Base-by-base conservation (phyloP, 176 grass and related monocot species). In the Juncus effusus region DNA sequence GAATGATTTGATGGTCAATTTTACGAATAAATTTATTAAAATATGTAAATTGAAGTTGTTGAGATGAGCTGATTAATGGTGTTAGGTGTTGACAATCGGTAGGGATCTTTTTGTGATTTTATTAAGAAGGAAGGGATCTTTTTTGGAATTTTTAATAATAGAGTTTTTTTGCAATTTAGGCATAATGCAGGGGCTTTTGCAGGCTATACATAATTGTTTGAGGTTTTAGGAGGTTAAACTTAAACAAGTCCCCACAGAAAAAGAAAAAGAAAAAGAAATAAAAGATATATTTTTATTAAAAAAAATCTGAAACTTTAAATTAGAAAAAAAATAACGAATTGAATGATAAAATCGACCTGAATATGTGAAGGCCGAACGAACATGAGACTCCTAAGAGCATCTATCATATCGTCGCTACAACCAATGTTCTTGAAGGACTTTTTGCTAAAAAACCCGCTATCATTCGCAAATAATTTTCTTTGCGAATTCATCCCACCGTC, bases 351-450 rank as follows among this genome's bases (percentile, higher is more conserved):
- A 62, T 5, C 19, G 59, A 97, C 93, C 88, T 97, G 93, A 65
- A 97, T 86, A 84, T 97, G 88, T 13, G 93, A 89, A 40, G 93
- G 88, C 10, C 73, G 85, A 75, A 87, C 74, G 45, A 92, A 89
- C 9, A 37, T 73, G 6, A 86, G 82, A 62, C 63, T 79, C 71
- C 56, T 84, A 61, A 97, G 51, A 42, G 72, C 81, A 60, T 65
- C 69, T n/a, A 86, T 52, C 67, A 97, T 86, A 42, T 74, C 70
- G 39, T 84, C 67, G 11, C 49, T 79, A 69, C 88, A 97, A 38
- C 85, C 88, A 28, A 97, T 63, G 36, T 92, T 81, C 35, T 84
- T 82, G 37, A 92, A 97, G 16, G 93, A 76, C 36, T 42, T 82
- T 37, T 79, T 87, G 53, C 93, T 97, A 80, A 92, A 97, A 74